Base-by-base conservation (phyloP, 2,329 filamentous ascomycete genomes). In the Fusarium abutilonis region DNA sequence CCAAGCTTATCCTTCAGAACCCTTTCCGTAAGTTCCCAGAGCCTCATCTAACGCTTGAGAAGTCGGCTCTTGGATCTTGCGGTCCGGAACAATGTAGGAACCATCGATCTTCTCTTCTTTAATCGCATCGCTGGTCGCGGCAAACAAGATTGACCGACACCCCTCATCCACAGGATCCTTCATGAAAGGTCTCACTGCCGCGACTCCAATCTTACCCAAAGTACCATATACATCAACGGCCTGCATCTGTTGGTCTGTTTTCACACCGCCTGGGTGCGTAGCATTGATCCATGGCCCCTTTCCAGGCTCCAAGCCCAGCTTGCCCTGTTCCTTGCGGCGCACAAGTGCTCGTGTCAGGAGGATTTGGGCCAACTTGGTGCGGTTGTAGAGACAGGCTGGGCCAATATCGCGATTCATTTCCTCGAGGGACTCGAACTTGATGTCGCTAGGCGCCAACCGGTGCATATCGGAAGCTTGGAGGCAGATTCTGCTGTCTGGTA, bases 361-460 rank as follows among this genome's bases (percentile, higher is more conserved):
- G 1, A 56, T 15, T 2, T 53, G 53, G 1, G 48, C 53, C 10
- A 53, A 10, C 3, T 56, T 56, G 29, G 21, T 26, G 1, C 53
- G 53, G 8, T 56, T 56, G 15, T 56, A 56, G 0, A 56, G 35
- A 4, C 45, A 41, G 0, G 53, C 9, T 15, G 53, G 53, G 1
- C 53, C 53, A 7, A 56, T 56, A 0, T 53, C 48, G 4, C 21
- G 36, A 9, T 56, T 56, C 14, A 56, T 56, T 3, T 56, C 52
- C 1, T 45, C 4, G 0, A 56, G 9, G 0, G 34, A 9, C 2
- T 28, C 29, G 6, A 53, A 56, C 2, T 41, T 53, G 29, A 53
- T 35, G 0, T 51, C 26, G 5, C 48, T 26, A 0, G 53, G 53
- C 3, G 53, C 53, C 3, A 48, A 40, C 4, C 29, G 19, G 9